Evolutionary conservation across 371 early-diverging fungal species (phyloP), one percentile per base, ranked within the genome.

Genomic region (Circinella minor): DNA sequence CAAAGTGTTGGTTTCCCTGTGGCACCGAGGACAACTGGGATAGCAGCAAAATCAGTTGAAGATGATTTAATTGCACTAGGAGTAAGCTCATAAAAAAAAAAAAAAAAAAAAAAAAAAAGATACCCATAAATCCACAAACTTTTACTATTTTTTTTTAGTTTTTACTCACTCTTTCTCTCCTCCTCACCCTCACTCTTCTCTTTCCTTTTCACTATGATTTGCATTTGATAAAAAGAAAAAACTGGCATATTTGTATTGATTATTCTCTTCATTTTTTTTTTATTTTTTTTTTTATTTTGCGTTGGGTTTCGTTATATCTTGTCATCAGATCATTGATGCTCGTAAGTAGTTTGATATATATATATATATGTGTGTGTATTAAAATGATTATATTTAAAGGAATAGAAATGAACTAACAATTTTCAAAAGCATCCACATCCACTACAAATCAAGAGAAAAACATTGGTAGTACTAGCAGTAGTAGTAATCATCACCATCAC

Each of bases 51-150:
- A 27, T 77, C 80, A 36, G 61, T 84, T n/a, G 79, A 80, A 13
- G 80, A 76, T 14, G 84, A 84, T 64, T 67, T 81, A 67, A 70
- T 72, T 62, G 78, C 77, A n/a, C 72, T 81, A 68, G 81, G 78
- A 34, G 81, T 83, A 81, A 71, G 82, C 73, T 27, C 15, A 38
- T 20, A 54, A 68, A 20, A 60, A 11, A 51, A 51, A 43, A 9
- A 9, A 43, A 11, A 1, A 43, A 43, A 11, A 43, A 46, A 46
- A 36, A 61, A 65, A 36, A 51, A 54, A 38, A 46, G 34, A 49
- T 49, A 62, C 14, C 38, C 43, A 43, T 43, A 43, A 43, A 43
- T 3, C 43, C 43, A 43, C 43, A 27, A 27, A 27, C 27, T 27
- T 27, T 27, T 27, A 27, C 27, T 27, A 27, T 27, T n/a, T 49